Conservation (phyloP, 768 basidiomycete species). For the Lactarius evosmus region DNA sequence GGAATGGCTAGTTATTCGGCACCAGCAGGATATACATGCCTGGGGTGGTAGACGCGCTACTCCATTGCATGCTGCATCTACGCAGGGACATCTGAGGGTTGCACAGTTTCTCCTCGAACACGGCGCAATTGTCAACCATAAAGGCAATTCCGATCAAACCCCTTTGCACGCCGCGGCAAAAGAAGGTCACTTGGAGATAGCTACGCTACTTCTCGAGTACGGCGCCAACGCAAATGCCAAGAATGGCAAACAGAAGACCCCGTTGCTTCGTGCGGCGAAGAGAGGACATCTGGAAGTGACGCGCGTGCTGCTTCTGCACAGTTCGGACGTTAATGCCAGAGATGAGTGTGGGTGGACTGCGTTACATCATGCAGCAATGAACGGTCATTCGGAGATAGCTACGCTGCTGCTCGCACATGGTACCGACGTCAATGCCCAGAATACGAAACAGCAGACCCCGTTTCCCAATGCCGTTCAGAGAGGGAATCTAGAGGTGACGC, state of each 20-base stretch:
- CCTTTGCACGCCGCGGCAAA: background rate
- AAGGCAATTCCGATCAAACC: background rate
- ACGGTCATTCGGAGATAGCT: background rate
- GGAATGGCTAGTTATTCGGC: background rate
- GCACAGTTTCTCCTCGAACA: background rate
- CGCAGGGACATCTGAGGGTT: background rate
- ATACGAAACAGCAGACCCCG: too few species aligned
- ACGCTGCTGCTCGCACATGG: background rate
- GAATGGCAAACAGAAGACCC: background rate
- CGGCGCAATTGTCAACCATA: background rate
- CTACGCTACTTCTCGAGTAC: background rate
- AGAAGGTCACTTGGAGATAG: background rate
- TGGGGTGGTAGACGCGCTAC: background rate
- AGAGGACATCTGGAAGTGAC: background rate
- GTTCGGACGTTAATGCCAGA: background rate
- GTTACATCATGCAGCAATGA: too few species aligned
- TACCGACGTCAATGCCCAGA: background rate
- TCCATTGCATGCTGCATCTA: background rate
- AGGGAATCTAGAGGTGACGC: too few species aligned
- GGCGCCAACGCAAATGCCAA: background rate
- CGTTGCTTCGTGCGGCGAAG: background rate
- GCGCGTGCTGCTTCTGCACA: background rate
- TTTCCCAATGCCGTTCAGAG: too few species aligned
- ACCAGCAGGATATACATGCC: background rate
- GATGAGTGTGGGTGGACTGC: too few species aligned